These are phyloP conservation scores for Thuja plicata DNA, from an alignment of 83 land plant species.

Conservation along the genomic window DNA sequence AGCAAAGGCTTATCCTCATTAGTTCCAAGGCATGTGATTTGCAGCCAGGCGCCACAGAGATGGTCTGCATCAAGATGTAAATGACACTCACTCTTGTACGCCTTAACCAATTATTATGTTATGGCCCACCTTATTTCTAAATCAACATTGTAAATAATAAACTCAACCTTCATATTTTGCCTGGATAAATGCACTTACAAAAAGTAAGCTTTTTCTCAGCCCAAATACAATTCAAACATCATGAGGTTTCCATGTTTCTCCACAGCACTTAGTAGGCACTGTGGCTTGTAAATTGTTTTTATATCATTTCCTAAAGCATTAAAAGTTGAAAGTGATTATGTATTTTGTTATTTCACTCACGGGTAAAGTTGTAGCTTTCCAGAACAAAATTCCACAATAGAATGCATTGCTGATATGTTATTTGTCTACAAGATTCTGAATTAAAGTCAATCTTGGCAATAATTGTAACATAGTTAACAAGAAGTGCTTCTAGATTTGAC, in stretches of 20 bases:
- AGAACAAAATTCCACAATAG: neutral
- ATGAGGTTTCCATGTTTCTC: neutral
- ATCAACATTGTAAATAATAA: neutral
- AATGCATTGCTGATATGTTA: neutral
- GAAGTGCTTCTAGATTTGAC: too few species aligned
- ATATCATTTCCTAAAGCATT: constrained; percentile 8
- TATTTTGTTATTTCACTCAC: neutral
- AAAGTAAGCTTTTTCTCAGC: neutral
- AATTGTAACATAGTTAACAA: neutral
- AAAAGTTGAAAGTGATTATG: neutral
- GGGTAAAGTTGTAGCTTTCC: neutral
- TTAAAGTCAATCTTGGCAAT: neutral
- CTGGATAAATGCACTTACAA: neutral
- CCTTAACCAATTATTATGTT: neutral
- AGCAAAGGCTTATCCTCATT: too few species aligned
- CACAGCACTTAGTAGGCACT: neutral
- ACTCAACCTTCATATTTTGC: neutral
- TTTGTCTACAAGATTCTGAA: neutral
- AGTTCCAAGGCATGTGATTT: too few species aligned
- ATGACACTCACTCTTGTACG: neutral
- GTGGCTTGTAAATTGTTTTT: neutral
- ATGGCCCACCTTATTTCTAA: neutral
- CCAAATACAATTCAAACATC: neutral
- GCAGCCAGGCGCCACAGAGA: neutral
- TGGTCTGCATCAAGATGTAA: neutral